A percentile compares a stretch with the other conserved stretches of the same genome.
phyloP scores from a whole-genome alignment of 768 basidiomycete genomes.

The Tricholoma terreum region DNA sequence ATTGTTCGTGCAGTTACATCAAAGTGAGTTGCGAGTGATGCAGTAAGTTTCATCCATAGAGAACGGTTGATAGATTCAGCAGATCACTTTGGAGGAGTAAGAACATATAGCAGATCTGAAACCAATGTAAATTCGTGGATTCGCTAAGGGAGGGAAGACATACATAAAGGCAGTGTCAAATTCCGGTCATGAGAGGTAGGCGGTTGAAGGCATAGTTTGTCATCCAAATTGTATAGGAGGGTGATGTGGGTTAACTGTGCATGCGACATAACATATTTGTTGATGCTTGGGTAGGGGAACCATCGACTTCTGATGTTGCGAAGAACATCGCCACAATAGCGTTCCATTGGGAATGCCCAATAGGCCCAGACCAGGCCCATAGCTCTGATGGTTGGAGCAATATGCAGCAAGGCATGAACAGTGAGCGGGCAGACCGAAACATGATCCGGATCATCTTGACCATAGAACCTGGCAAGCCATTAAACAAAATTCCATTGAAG shows the following conservation, averaged over 20 bases:
- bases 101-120: neutral
- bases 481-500: neutral
- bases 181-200: neutral
- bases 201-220: slow-evolving; percentile 16
- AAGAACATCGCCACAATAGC: slow-evolving; percentile 31
- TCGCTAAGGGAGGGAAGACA: neutral
- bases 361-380: slow-evolving; percentile 24
- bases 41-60: slow-evolving; percentile 1
- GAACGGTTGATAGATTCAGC: neutral
- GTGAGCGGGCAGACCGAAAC: slow-evolving; percentile 19
- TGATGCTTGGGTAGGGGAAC: slow-evolving; percentile 30
- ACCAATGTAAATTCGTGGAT: neutral
- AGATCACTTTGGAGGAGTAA: neutral
- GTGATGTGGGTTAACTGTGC: slow-evolving; percentile 33
- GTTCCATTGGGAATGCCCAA: slow-evolving; percentile 40
- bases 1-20: slow-evolving; percentile 1
- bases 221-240: slow-evolving; percentile 20
- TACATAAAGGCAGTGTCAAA: neutral
- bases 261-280: slow-evolving; percentile 21
- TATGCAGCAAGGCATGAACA: slow-evolving; percentile 25
- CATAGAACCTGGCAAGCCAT: slow-evolving; percentile 25
- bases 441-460: slow-evolving; percentile 15
- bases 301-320: slow-evolving; percentile 25
- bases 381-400: slow-evolving; percentile 28
- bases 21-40: neutral